These are phyloP conservation scores for Bruguiera parviflora DNA, from an alignment of 345 rosid species.

Conservation along the genomic window DNA sequence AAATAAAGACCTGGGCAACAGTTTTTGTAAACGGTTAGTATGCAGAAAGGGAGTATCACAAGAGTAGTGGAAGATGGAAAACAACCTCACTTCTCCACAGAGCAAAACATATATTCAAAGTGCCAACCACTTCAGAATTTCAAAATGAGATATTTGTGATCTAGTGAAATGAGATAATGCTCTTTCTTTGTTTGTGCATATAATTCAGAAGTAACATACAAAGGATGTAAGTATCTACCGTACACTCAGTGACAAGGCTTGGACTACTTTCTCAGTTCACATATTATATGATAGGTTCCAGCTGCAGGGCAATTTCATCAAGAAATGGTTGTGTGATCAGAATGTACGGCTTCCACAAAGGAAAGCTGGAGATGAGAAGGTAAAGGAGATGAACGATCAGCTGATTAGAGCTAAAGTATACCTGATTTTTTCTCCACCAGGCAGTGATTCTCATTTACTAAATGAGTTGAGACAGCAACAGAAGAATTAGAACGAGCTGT, in stretches of 20 bases:
- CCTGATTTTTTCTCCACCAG: constrained; percentile 56
- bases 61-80: background rate
- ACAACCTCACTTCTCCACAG: background rate
- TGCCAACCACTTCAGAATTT: background rate
- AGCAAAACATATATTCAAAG: background rate
- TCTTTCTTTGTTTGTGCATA: background rate
- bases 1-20: no score
- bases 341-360: constrained; percentile 10
- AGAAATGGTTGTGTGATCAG: constrained; percentile 26
- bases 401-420: constrained; percentile 71
- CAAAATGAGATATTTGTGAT: background rate
- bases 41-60: background rate
- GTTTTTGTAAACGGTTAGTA: background rate
- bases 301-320: constrained; percentile 43
- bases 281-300: constrained; percentile 8
- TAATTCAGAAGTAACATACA: background rate
- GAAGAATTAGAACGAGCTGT: constrained; percentile 65
- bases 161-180: background rate
- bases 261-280: background rate
- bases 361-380: constrained; percentile 48
- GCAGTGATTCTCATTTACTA: constrained; percentile 64
- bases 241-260: background rate
- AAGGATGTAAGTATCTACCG: background rate
- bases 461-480: constrained; percentile 57
- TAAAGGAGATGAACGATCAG: constrained; percentile 72